Base-by-base conservation (phyloP, 257 asterid species). In the Lycium barbarum region DNA sequence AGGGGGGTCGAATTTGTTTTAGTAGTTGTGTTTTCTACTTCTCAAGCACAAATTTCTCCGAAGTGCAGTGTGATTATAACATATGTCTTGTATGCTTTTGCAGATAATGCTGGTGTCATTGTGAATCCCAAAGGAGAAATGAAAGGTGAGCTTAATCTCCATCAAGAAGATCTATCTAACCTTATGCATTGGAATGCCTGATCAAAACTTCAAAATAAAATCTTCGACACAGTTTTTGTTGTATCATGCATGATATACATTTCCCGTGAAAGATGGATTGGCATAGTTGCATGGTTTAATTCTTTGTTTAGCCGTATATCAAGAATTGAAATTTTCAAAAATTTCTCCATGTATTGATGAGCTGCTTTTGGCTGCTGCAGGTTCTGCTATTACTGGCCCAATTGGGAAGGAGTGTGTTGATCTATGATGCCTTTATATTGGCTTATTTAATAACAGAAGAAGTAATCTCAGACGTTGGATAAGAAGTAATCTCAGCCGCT, bases 51-150 rank as follows among this genome's bases (percentile, higher is more conserved):
- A 20, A 45, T n/a, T 2, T 63, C 12, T 63, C 15, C 10, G 17
- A 66, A 33, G 10, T 3, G 7, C 26, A 26, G 33, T 76, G 65
- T 7, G 26, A 9, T 51, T 2, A 3, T 67, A 9, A 40, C 63
- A 7, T 1, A 7, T 1, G 72, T 22, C 14, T 57, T 12, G 13
- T 57, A 22, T 26, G 62, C 33, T 35, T 70, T 3, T 84, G 85
- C 88, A 88, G 95, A 91, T 85, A 91, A 92, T 84, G 94, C 93
- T 18, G 92, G 93, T 68, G 94, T 92, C 13, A 88, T 92, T 74
- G 94, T 91, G 36, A 89, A 91, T 81, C 92, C 93, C 1, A 91
- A 91, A 81, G 94, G 93, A 14, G 94, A 91, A 89, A 91, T 91
- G 94, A 89, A 90, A 89, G 92, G 90, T 92, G 87, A 15, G 83